A percentile compares a stretch with the other conserved stretches of the same genome.
These are phyloP conservation scores for Oidium heveae DNA, from an alignment of 2,329 filamentous ascomycete genomes.

Conservation along the genomic window DNA sequence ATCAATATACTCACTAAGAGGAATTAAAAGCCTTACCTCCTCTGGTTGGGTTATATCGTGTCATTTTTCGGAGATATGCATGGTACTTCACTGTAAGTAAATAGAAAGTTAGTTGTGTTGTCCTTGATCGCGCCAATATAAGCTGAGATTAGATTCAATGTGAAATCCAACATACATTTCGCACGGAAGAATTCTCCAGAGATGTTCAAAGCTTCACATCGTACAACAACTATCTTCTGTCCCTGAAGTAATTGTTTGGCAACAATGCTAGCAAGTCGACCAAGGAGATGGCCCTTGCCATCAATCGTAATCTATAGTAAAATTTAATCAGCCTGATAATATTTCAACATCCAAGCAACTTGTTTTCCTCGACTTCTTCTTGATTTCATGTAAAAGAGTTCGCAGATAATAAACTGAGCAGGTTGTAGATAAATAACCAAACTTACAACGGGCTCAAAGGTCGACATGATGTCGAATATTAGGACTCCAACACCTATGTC, in stretches of 20 bases:
- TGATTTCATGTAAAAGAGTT: not conserved
- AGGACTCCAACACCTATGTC: slow-evolving; percentile 16
- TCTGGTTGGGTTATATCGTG: slow-evolving; percentile 96
- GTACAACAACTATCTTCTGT: slow-evolving; percentile 98
- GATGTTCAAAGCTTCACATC: slow-evolving; percentile 99
- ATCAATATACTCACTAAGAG: not conserved
- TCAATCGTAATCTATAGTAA: slow-evolving; percentile 72
- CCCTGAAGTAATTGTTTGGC: slow-evolving; percentile 97
- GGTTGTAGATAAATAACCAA: slow-evolving; percentile 1
- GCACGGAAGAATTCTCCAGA: slow-evolving; percentile 99
- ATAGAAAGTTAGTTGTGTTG: slow-evolving; percentile 20
- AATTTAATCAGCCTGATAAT: slow-evolving; percentile 9
- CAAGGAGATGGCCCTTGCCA: slow-evolving; percentile 99
- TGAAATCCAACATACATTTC: slow-evolving; percentile 60
- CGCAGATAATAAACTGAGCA: too few species aligned
- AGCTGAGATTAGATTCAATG: not conserved
- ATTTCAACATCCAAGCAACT: not conserved
- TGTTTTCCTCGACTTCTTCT: not conserved
- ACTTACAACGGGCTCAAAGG: slow-evolving; percentile 49
- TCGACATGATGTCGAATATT: slow-evolving; percentile 31
- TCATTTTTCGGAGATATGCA: slow-evolving; percentile 99
- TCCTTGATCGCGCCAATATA: slow-evolving; percentile 7
- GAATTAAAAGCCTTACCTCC: slow-evolving; percentile 35
- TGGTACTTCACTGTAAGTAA: slow-evolving; percentile 84
- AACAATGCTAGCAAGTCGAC: slow-evolving; percentile 91